Percentiles rank a stretch among this genome's conserved stretches.
These are phyloP conservation scores for Psilocybe azurescens DNA, from an alignment of 768 basidiomycete species.

Conservation along the genomic window DNA sequence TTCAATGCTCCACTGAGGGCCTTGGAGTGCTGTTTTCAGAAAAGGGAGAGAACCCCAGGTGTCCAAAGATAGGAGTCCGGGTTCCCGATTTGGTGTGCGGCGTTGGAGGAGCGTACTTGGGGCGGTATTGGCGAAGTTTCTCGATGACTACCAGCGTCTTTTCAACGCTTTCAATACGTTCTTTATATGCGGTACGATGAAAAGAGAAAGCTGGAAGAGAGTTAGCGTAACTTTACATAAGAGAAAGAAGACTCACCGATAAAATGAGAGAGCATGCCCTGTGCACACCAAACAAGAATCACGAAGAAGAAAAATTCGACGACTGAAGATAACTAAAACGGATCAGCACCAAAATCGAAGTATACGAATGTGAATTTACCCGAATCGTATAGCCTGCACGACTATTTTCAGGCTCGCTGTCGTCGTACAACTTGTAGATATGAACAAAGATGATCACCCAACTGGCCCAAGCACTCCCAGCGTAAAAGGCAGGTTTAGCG, in stretches of 20 bases:
- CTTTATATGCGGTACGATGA: conserved; percentile 77
- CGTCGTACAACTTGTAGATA: conserved; percentile 64
- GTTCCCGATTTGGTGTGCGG: conserved; percentile 37
- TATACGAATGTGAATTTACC: conserved; percentile 35
- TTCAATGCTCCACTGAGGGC: conserved; percentile 36
- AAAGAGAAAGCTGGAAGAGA: conserved; percentile 64
- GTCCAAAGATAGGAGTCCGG: conserved; percentile 51
- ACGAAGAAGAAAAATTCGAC: conserved; percentile 81
- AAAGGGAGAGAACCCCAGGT: conserved; percentile 33
- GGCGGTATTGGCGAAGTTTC: conserved; percentile 67
- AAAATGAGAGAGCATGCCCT: conserved; percentile 73
- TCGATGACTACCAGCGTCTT: conserved; percentile 65
- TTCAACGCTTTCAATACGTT: conserved; percentile 66
- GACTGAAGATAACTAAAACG: conserved; percentile 55
- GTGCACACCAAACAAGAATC: conserved; percentile 62
- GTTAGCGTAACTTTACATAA: neutral
- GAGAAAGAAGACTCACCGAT: conserved; percentile 42
- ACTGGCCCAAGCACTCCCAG: conserved; percentile 69
- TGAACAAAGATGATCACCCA: conserved; percentile 78
- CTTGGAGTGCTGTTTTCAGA: conserved; percentile 51
- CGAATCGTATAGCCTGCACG: conserved; percentile 64
- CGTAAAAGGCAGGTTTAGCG: conserved; percentile 76
- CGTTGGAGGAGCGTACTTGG: conserved; percentile 38
- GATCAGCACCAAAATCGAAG: neutral
- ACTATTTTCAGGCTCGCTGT: conserved; percentile 42